Evolutionary conservation across 768 basidiomycete genomes (phyloP), one percentile per base, ranked within the genome.

Genomic region (Tylopilus balloui): DNA sequence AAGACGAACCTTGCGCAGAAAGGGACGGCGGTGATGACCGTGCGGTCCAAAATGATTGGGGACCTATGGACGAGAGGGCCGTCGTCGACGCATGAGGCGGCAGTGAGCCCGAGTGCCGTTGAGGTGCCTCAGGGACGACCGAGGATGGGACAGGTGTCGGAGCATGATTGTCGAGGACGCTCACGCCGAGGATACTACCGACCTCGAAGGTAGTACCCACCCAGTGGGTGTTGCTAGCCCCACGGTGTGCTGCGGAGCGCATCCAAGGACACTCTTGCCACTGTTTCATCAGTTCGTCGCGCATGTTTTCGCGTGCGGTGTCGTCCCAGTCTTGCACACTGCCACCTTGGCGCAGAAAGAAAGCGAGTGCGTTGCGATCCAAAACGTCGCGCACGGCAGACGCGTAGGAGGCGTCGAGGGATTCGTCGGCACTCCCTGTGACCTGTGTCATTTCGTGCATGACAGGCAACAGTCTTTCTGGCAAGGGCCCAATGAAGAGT

Each of bases 161-260:
- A 0, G 50, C 58, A 13, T 55, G 56, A 37, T 21, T 32, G 42
- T 76, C 69, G 42, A 84, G 68, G 27, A 86, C 69, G 52, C 81
- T 77, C 43, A 89, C 75, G 11, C 87, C 89, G 31, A 90, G 70
- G 52, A 92, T 75, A n/a, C 75, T 75, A 3, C 89, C 89, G 31
- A 92, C 73, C 58, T 88, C 85, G 53, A 92, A 92, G 51, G 81
- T 87, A 20, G 73, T 74, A 23, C 89, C 87, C 24, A 86, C 75
- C 86, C 86, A 90, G 19, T 68, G 71, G 13, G 62, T 66, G 14
- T 55, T 47, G n/a, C 46, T 31, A 15, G 20, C 13, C 14, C 10
- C 17, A 10, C 37, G 51, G 46, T 31, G 54, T 40, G 32, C 27
- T 13, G 47, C 70, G 36, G 75, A 61, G 46, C 65, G 55, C 1